phyloP scores from a whole-genome alignment of 2,329 filamentous ascomycete species.

The Pezicula radicicola region DNA sequence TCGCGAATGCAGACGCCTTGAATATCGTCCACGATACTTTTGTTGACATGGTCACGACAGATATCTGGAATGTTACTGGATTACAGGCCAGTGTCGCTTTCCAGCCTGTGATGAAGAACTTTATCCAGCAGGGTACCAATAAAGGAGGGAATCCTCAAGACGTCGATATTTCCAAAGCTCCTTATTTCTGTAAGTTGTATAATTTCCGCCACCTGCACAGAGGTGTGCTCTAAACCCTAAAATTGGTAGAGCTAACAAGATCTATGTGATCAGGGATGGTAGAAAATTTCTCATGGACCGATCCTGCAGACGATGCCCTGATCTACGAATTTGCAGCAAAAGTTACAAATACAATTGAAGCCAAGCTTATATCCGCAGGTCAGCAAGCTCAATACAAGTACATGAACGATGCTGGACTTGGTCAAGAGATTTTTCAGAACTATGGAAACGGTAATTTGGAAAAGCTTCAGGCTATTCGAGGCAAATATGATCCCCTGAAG shows the following conservation, averaged over 20 bases:
- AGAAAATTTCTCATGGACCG: slow-evolving; percentile 13
- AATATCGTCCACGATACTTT: slow-evolving; percentile 13
- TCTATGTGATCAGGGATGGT: slow-evolving; percentile 12
- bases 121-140: slow-evolving; percentile 12
- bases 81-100: slow-evolving; percentile 11
- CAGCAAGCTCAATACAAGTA: slow-evolving; percentile 7
- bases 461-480: slow-evolving; percentile 28
- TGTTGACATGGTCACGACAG: slow-evolving; percentile 6
- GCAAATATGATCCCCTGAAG: slow-evolving; percentile 29
- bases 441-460: slow-evolving; percentile 31
- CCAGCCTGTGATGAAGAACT: slow-evolving; percentile 11
- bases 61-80: slow-evolving; percentile 8
- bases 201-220: background rate
- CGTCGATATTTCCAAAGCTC: slow-evolving; percentile 9
- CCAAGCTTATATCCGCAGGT: slow-evolving; percentile 8
- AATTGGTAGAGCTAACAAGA: background rate
- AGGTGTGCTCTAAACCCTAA: background rate
- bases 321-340: slow-evolving; percentile 6
- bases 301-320: slow-evolving; percentile 9
- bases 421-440: slow-evolving; percentile 20
- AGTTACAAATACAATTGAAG: slow-evolving; percentile 8
- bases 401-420: slow-evolving; percentile 12
- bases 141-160: slow-evolving; percentile 11
- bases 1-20: slow-evolving; percentile 9
- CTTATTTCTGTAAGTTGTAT: slow-evolving; percentile 11